A percentile compares a stretch with the other conserved stretches of the same genome.
Conservation (phyloP, 2,329 filamentous ascomycete species). For the Cladorrhinum sp. region DNA sequence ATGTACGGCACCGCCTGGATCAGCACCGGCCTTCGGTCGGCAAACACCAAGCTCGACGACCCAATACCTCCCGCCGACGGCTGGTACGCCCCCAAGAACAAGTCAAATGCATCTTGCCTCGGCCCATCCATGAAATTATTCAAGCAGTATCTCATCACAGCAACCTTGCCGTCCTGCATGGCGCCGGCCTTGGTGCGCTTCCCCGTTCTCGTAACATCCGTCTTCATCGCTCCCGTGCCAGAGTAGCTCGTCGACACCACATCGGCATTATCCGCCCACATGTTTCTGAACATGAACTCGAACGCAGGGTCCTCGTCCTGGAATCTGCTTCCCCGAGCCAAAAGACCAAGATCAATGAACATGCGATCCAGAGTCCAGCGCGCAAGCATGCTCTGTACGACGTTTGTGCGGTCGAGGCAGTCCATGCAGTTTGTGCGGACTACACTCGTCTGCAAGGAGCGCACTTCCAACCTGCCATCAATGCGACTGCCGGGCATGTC, state of each 20-base stretch:
- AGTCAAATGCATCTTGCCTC: slow-evolving; percentile 89
- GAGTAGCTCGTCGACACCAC: slow-evolving; percentile 91
- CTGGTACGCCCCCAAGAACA: slow-evolving; percentile 85
- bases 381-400: slow-evolving; percentile 95
- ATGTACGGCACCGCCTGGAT: slow-evolving; percentile 95
- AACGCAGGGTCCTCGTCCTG: slow-evolving; percentile 74
- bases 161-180: slow-evolving; percentile 83
- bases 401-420: slow-evolving; percentile 94
- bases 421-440: slow-evolving; percentile 99
- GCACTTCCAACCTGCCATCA: slow-evolving; percentile 72
- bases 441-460: slow-evolving; percentile 79
- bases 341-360: slow-evolving; percentile 77
- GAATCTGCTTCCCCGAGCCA: slow-evolving; percentile 72
- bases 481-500: slow-evolving; percentile 69
- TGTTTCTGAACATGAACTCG: slow-evolving; percentile 88
- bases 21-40: slow-evolving; percentile 78
- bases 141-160: slow-evolving; percentile 79
- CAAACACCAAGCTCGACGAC: slow-evolving; percentile 66
- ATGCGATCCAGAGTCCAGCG: slow-evolving; percentile 86
- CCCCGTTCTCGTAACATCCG: slow-evolving; percentile 93
- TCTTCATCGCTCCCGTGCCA: slow-evolving; percentile 95
- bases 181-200: slow-evolving; percentile 81
- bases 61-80: slow-evolving; percentile 70
- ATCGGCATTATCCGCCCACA: slow-evolving; percentile 98
- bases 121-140: slow-evolving; percentile 97